Conservation (phyloP, 2,329 filamentous ascomycete genomes). For the Penicillium hesseltinei region DNA sequence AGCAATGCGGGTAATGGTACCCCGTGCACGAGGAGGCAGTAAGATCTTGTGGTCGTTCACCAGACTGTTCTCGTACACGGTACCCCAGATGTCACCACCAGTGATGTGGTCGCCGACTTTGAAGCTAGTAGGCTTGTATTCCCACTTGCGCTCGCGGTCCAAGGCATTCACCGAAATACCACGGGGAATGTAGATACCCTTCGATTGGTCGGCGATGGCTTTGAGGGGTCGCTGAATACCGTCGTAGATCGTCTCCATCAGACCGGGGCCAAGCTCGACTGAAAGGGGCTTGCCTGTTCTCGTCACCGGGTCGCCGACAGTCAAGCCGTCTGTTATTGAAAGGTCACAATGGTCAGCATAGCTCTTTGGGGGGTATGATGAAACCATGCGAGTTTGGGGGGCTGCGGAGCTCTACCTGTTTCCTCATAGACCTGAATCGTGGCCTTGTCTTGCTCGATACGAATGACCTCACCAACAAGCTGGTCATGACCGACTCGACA, state of each 20-base stretch:
- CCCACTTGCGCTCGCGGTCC: slow-evolving; percentile 91
- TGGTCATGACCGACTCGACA: slow-evolving; percentile 89
- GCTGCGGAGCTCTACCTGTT: slow-evolving; percentile 62
- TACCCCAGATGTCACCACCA: slow-evolving; percentile 93
- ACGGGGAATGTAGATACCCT: slow-evolving; percentile 96
- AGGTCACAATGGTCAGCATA: slow-evolving; percentile 10
- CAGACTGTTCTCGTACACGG: slow-evolving; percentile 93
- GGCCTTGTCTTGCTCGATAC: slow-evolving; percentile 91
- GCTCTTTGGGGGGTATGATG: slow-evolving; percentile 4
- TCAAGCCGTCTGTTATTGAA: slow-evolving; percentile 70
- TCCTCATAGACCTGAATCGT: slow-evolving; percentile 99
- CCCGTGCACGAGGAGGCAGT: slow-evolving; percentile 82
- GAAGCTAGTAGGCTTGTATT: slow-evolving; percentile 77
- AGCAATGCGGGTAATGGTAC: slow-evolving; percentile 88
- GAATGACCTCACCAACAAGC: slow-evolving; percentile 95
- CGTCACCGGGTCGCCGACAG: slow-evolving; percentile 86
- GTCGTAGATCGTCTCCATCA: slow-evolving; percentile 99
- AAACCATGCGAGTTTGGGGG: slow-evolving; percentile 5
- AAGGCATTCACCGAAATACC: slow-evolving; percentile 85
- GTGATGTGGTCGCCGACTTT: slow-evolving; percentile 98
- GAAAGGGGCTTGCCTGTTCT: slow-evolving; percentile 94
- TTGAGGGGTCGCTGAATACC: slow-evolving; percentile 95
- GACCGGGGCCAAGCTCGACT: slow-evolving; percentile 91
- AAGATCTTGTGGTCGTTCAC: slow-evolving; percentile 91
- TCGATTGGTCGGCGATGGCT: slow-evolving; percentile 71